Conservation (phyloP, 345 rosid genomes). For the Gynandropsis gynandra region DNA sequence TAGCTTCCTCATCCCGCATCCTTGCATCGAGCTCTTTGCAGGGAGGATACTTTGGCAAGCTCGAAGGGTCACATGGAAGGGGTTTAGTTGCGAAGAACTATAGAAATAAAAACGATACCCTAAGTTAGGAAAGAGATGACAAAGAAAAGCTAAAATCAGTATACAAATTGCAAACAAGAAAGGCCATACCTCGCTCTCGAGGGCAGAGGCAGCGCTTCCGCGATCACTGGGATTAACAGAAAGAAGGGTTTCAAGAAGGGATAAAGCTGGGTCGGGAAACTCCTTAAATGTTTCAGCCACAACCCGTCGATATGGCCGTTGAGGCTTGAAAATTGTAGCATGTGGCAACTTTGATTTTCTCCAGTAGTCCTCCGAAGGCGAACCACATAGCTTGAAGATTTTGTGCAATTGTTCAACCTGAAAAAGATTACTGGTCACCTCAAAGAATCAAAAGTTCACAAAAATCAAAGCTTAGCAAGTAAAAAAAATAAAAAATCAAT, state of each 20-base stretch:
- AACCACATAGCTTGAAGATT: conserved; percentile 96
- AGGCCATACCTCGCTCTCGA: conserved; percentile 65
- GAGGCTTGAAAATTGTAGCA: conserved; percentile 96
- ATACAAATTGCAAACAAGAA: conserved; percentile 14
- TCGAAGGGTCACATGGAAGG: conserved; percentile 88
- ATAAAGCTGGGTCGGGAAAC: conserved; percentile 77
- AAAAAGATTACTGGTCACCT: conserved; percentile 17
- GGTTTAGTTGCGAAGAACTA: conserved; percentile 86
- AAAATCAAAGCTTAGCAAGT: conserved; percentile 5
- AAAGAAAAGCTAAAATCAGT: conserved; percentile 19
- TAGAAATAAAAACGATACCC: conserved; percentile 14
- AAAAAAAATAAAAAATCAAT: too few species aligned
- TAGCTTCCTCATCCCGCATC: conserved; percentile 80
- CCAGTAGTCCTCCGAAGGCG: conserved; percentile 95
- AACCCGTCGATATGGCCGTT: conserved; percentile 84
- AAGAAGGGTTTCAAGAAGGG: conserved; percentile 79
- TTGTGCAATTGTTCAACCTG: conserved; percentile 98
- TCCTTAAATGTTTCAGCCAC: conserved; percentile 93
- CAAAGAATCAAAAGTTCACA: conserved; percentile 4
- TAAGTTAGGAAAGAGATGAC: conserved; percentile 5
- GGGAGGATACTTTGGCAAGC: conserved; percentile 93
- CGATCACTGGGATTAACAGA: conserved; percentile 88
- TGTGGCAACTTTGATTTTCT: conserved; percentile 90
- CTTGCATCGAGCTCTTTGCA: conserved; percentile 98
- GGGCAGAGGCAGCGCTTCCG: conserved; percentile 78